Percentiles rank a stretch among this genome's conserved stretches.
Conservation (phyloP, 257 asterid species). For the Primulina tabacum region DNA sequence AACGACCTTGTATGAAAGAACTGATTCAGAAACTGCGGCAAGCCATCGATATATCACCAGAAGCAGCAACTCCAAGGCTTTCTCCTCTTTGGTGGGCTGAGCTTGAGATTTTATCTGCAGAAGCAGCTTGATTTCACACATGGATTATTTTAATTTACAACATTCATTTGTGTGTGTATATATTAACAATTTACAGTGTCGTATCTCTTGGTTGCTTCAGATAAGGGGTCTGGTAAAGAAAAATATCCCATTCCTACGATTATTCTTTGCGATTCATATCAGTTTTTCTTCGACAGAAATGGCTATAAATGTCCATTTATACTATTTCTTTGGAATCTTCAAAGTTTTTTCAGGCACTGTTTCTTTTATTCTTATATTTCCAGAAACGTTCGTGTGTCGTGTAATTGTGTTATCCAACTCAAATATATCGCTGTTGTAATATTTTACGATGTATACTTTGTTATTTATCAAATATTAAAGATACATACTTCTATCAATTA, state of each 20-base stretch:
- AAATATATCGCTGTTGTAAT: no score
- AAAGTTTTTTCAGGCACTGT: no score
- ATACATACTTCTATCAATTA: no score
- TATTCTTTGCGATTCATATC: not conserved
- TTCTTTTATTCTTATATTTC: no score
- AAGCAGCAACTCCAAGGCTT: conserved; percentile 72
- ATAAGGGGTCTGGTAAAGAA: not conserved
- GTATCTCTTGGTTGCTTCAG: not conserved
- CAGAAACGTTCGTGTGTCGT: no score
- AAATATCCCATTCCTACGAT: not conserved
- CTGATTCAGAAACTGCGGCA: conserved; percentile 45
- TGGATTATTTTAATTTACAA: conserved; percentile 9
- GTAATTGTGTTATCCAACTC: no score
- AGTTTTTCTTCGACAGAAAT: not conserved
- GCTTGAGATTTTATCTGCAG: conserved; percentile 86
- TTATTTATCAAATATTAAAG: no score
- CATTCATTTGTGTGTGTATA: not conserved
- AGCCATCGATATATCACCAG: conserved; percentile 59
- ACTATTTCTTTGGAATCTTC: not conserved
- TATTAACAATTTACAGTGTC: not conserved
- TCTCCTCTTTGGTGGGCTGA: conserved; percentile 99
- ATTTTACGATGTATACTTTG: no score
- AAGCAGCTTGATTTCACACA: conserved; percentile 48
- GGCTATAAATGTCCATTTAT: not conserved
- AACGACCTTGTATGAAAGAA: conserved; percentile 65